A percentile compares a stretch with the other conserved stretches of the same genome.
These are phyloP conservation scores for Gymnopus androsaceus DNA, from an alignment of 1,284 basidiomycete species.

Conservation along the genomic window DNA sequence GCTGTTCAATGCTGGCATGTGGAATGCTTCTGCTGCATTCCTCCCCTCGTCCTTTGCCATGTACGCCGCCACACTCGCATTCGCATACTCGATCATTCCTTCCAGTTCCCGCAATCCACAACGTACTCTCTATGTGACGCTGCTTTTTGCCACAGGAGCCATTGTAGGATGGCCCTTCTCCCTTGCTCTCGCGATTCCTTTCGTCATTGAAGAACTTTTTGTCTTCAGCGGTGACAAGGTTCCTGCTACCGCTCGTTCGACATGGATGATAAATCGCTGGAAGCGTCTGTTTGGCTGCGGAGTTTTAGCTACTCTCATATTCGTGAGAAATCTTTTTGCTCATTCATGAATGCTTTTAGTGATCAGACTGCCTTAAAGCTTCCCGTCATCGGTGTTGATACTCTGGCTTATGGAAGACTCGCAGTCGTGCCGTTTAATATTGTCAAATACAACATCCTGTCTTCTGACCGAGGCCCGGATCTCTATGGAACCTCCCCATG, in stretches of 20 bases:
- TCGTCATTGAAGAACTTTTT: slow-evolving; percentile 90
- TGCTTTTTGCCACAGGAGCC: slow-evolving; percentile 80
- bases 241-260: slow-evolving; percentile 43
- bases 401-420: slow-evolving; percentile 81
- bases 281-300: slow-evolving; percentile 62
- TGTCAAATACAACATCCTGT: slow-evolving; percentile 91
- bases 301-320: slow-evolving; percentile 58
- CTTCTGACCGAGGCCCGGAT: slow-evolving; percentile 78
- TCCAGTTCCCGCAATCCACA: slow-evolving; percentile 55
- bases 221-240: slow-evolving; percentile 75
- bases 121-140: slow-evolving; percentile 65
- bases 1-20: slow-evolving; percentile 89
- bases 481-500: slow-evolving; percentile 93
- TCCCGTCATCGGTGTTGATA: slow-evolving; percentile 82
- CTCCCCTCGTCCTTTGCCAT: slow-evolving; percentile 95
- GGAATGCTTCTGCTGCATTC: slow-evolving; percentile 87
- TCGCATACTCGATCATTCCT: slow-evolving; percentile 75
- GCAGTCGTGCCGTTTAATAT: slow-evolving; percentile 92
- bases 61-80: slow-evolving; percentile 86
- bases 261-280: slow-evolving; percentile 68
- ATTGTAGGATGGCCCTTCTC: slow-evolving; percentile 97
- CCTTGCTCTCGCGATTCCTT: slow-evolving; percentile 83
- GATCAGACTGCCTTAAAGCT: slow-evolving; percentile 47
- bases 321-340: slow-evolving; percentile 55
- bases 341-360: not conserved